Evolutionary conservation across 2,329 filamentous ascomycete genomes (phyloP), one percentile per base, ranked within the genome.

Genomic region (Ilyonectria mors-panacis): DNA sequence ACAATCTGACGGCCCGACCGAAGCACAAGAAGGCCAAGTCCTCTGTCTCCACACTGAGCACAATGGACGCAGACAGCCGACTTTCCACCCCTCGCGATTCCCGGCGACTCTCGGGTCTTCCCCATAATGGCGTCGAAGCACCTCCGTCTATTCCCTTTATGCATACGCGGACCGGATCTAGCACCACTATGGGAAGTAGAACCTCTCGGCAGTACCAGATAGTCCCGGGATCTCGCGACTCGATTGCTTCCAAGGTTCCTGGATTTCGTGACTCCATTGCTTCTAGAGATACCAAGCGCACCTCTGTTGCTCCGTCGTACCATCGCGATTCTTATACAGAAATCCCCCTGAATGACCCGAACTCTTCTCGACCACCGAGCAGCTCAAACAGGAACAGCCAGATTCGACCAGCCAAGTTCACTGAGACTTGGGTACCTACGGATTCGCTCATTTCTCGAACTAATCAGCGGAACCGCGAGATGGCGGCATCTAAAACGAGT

Each of bases 11-110:
- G 1, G 91, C 93, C 12, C 89, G 91, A 26, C 83, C 81, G 64
- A 76, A 75, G 55, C 94, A 97, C 81, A 95, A 94, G 84, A 89
- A 92, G 76, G 95, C 93, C 79, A 89, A 88, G 79, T 87, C 86
- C 1, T 89, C 87, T 1, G 75, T 88, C 30, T 81, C 84, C 4
- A 88, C 85, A 2, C 77, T 78, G 7, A 82, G 81, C 70, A 86
- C 81, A 10, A 72, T 72, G 48, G 72, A 79, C 3, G 83, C 85
- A 10, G 88, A 93, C 68, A 93, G 93, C 78, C 89, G 91, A 61
- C 80, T 89, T 56, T 87, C 85, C 1, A 83, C 81, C 1, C 80
- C 83, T 1, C 66, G 83, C 15, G 83, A 85, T 59, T 77, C 76
- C 30, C 83, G 81, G 51, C 81, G 80, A 47, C 79, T 80, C 21